Conservation (phyloP, 169 alveolate species). For the Plasmodium billcollinsi region DNA sequence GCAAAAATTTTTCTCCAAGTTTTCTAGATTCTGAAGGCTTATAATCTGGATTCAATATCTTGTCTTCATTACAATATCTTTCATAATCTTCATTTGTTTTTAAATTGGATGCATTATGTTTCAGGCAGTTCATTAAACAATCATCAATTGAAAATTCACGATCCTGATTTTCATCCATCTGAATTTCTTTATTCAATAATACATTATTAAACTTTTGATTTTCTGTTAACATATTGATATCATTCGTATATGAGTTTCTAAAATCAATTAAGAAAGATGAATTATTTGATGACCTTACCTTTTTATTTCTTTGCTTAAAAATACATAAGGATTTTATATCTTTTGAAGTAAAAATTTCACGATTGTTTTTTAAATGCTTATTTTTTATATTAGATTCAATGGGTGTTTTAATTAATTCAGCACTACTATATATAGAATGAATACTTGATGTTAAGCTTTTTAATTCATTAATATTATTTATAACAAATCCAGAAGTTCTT, state of each 20-base stretch:
- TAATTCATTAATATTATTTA: constrained; percentile 25
- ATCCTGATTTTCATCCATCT: constrained; percentile 56
- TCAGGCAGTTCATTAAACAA: constrained; percentile 49
- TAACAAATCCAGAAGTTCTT: constrained; percentile 1
- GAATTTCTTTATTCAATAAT: constrained; percentile 24
- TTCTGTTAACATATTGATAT: constrained; percentile 20
- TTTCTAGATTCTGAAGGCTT: constrained; percentile 44
- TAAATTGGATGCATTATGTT: constrained; percentile 41
- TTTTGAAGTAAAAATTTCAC: constrained; percentile 1
- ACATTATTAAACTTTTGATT: constrained; percentile 15
- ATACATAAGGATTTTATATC: constrained; percentile 27
- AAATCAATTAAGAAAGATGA: constrained; percentile 22
- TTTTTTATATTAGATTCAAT: constrained; percentile 43
- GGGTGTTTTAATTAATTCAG: constrained; percentile 52
- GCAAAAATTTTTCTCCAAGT: constrained; percentile 52
- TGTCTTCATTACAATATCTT: constrained; percentile 72
- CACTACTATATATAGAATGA: constrained; percentile 30
- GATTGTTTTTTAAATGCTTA: constrained; percentile 1
- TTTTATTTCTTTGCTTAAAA: constrained; percentile 19
- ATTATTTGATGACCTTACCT: constrained; percentile 19
- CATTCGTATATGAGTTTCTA: constrained; percentile 7
- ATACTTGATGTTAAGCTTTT: constrained; percentile 63
- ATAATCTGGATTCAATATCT: constrained; percentile 55
- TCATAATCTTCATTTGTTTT: constrained; percentile 72
- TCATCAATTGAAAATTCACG: constrained; percentile 48